A percentile compares a stretch with the other conserved stretches of the same genome.
Conservation (phyloP, 2,329 filamentous ascomycete species). For the Aspergillus puulaauensis region DNA sequence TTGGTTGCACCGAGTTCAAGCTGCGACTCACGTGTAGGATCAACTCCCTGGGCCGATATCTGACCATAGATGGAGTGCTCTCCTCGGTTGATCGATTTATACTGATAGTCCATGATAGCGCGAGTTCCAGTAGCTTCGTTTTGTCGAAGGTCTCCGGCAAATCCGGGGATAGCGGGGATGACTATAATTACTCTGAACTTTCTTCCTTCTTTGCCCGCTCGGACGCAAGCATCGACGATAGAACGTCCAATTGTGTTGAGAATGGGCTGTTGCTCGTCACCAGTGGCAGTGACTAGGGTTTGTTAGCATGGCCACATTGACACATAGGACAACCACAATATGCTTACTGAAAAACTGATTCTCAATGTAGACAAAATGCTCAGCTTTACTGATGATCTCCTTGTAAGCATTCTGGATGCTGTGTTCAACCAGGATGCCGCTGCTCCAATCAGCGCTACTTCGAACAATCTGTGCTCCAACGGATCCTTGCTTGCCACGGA, state of each 20-base stretch:
- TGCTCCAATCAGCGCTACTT: constrained; percentile 90
- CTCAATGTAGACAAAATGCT: constrained; percentile 96
- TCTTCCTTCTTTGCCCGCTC: constrained; percentile 74
- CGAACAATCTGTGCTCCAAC: constrained; percentile 83
- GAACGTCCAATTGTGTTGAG: constrained; percentile 84
- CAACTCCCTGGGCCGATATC: constrained; percentile 69
- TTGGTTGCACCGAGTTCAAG: constrained; percentile 36
- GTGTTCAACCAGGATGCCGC: constrained; percentile 78
- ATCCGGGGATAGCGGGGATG: constrained; percentile 89
- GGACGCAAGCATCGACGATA: constrained; percentile 86
- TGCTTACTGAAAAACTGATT: constrained; percentile 88
- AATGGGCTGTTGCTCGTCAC: constrained; percentile 80
- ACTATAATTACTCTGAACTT: constrained; percentile 90
- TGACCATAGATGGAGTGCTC: constrained; percentile 87
- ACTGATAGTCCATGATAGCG: constrained; percentile 98
- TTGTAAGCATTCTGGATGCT: constrained; percentile 85
- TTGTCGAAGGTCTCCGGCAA: constrained; percentile 84
- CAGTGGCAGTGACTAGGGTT: constrained; percentile 71
- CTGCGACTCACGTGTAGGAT: constrained; percentile 56
- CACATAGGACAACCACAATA: neutral
- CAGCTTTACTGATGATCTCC: constrained; percentile 79
- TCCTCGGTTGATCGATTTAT: constrained; percentile 90
- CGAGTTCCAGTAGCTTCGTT: constrained; percentile 81
- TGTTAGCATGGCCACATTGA: constrained; percentile 21
- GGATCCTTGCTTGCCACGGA: constrained; percentile 65